A percentile compares a stretch with the other conserved stretches of the same genome.
Conservation (phyloP, 768 basidiomycete genomes). For the Pleurotus giganteus region DNA sequence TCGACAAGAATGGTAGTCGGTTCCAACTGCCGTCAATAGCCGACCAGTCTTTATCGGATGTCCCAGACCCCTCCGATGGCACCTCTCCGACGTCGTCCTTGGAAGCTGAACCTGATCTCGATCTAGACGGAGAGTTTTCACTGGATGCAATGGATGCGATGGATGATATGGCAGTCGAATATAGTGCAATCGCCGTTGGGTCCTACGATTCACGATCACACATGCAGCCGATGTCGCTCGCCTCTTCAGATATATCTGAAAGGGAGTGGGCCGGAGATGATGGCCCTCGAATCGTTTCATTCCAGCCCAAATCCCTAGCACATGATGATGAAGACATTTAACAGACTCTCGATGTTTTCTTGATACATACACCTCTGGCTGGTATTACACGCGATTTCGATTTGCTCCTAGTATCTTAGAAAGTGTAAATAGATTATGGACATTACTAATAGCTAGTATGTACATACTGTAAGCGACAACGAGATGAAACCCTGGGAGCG, state of each 20-base stretch:
- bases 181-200: no score
- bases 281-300: no score
- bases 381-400: background rate
- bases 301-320: no score
- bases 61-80: conserved; percentile 12
- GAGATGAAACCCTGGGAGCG: no score
- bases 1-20: no score
- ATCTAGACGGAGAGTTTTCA: conserved; percentile 9
- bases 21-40: no score
- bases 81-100: conserved; percentile 23
- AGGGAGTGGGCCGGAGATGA: no score
- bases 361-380: background rate
- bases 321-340: no score
- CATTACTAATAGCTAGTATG: background rate
- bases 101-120: conserved; percentile 32
- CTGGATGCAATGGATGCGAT: background rate
- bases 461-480: no score
- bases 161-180: background rate
- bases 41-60: background rate
- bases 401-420: background rate
- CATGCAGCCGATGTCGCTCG: no score
- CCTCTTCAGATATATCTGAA: no score
- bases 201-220: no score
- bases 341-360: background rate
- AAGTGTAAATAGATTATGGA: conserved; percentile 1